These are phyloP conservation scores for Ganoderma meredithae DNA, from an alignment of 1,284 basidiomycete genomes.

Conservation along the genomic window DNA sequence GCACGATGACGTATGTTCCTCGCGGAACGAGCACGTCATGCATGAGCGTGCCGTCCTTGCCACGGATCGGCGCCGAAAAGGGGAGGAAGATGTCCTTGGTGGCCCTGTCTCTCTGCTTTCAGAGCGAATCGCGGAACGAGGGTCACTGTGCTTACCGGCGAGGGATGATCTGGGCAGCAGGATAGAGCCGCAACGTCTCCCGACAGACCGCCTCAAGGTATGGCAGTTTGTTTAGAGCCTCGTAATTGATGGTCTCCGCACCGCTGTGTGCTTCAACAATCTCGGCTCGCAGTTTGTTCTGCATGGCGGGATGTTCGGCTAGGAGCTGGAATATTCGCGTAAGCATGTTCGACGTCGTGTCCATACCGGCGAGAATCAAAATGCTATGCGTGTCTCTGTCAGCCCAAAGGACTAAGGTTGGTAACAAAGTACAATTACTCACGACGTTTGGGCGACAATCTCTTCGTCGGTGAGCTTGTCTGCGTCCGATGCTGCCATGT, in stretches of 20 bases:
- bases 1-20: slow-evolving; percentile 25
- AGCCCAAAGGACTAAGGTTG: slow-evolving; percentile 22
- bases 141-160: slow-evolving; percentile 3
- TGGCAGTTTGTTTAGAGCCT: slow-evolving; percentile 29
- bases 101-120: slow-evolving; percentile 10
- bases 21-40: slow-evolving; percentile 27
- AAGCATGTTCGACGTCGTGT: slow-evolving; percentile 31
- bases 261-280: slow-evolving; percentile 24
- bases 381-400: slow-evolving; percentile 21
- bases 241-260: slow-evolving; percentile 21
- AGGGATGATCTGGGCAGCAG: background rate
- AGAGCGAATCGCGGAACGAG: background rate
- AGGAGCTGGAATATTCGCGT: slow-evolving; percentile 28
- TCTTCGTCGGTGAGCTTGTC: slow-evolving; percentile 40
- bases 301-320: slow-evolving; percentile 21
- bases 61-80: slow-evolving; percentile 23
- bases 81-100: slow-evolving; percentile 25
- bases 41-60: slow-evolving; percentile 27
- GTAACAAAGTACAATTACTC: slow-evolving; percentile 11
- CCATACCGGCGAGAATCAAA: slow-evolving; percentile 7
- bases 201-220: slow-evolving; percentile 32
- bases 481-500: slow-evolving; percentile 32
- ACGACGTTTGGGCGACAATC: slow-evolving; percentile 39
- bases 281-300: slow-evolving; percentile 29
- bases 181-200: slow-evolving; percentile 31